Base-by-base conservation (phyloP, 208 protist genomes). In the Crithidia sp. region DNA sequence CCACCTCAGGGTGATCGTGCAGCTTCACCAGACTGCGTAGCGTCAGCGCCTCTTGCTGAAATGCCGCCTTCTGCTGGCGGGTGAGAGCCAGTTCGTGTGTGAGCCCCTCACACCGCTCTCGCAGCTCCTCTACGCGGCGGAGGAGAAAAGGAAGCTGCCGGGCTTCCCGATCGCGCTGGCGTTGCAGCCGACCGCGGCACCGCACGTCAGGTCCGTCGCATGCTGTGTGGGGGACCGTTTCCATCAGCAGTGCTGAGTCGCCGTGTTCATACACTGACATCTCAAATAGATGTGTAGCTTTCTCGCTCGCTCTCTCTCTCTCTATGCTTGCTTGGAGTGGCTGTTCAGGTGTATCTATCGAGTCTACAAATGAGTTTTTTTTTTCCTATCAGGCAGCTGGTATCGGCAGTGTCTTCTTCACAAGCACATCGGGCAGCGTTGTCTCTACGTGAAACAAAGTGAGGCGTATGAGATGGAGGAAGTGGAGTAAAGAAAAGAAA, bases 1-100 rank as follows among this genome's bases (percentile, higher is more conserved):
- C 81, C 16, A 81, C 56, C 60, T 84, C 77, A 9, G 88, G 77
- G 59, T 84, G 74, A 12, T 87, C 63, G 3, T 39, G 37, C 16
- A 90, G 55, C 40, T 84, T 73, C 4, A 93, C 54, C 56, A 89
- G 78, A 10, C 37, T 77, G 37, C 79, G 83, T 37, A 91, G 72
- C 9, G 83, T 61, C 7, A 68, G 63, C 28, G 78, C 61, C 57
- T 93, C 89, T 17, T 91, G 74, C 45, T 74, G 79, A 36, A 85
- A 84, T 7, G 57, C 79, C 28, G 53, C 55, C 45, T 80, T 56
- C 17, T 71, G 74, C 36, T 77, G 74, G n/a, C 64, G 82, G 41
- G 77, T 71, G 43, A 67, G 61, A 3, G 72, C 77, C 6, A 86
- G 69, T 28, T 85, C 77, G n/a, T 74, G 70, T 49, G 83, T 85